These are phyloP conservation scores for Fraxinus latifolia DNA, from an alignment of 305 asterid species.

Conservation along the genomic window DNA sequence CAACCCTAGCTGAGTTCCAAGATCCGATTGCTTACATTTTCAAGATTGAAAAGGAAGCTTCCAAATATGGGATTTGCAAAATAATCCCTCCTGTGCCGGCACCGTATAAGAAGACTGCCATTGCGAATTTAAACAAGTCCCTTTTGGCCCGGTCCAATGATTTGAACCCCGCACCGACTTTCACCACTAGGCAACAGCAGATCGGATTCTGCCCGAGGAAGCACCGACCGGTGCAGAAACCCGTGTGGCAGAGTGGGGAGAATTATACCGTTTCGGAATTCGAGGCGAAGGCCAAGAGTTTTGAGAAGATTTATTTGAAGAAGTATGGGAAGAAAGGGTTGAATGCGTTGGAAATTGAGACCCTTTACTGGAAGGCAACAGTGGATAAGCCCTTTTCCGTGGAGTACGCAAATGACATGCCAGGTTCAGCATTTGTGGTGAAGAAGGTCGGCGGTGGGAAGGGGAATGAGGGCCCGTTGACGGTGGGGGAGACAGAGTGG, in stretches of 20 bases:
- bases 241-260: conserved; percentile 99
- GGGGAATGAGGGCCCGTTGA: conserved; percentile 42
- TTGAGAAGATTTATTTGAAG: conserved; percentile 73
- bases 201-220: conserved; percentile 94
- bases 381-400: conserved; percentile 91
- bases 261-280: conserved; percentile 64
- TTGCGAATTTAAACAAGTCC: conserved; percentile 72
- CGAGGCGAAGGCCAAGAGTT: conserved; percentile 74
- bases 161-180: conserved; percentile 53
- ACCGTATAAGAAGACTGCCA: conserved; percentile 54
- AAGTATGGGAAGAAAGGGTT: conserved; percentile 52
- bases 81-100: conserved; percentile 84
- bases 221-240: conserved; percentile 88
- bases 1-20: conserved; percentile 84
- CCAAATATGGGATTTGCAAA: conserved; percentile 89
- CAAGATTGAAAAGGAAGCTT: conserved; percentile 95
- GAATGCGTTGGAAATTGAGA: conserved; percentile 64
- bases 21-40: conserved; percentile 99
- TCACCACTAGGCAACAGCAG: conserved; percentile 98
- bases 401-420: conserved; percentile 98
- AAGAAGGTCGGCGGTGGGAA: conserved; percentile 38
- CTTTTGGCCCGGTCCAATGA: conserved; percentile 61
- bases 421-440: conserved; percentile 86
- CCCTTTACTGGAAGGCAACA: conserved; percentile 91
- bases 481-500: conserved; percentile 91